Conservation (phyloP, 306 rosid species). For the Aeschynomene evenia region DNA sequence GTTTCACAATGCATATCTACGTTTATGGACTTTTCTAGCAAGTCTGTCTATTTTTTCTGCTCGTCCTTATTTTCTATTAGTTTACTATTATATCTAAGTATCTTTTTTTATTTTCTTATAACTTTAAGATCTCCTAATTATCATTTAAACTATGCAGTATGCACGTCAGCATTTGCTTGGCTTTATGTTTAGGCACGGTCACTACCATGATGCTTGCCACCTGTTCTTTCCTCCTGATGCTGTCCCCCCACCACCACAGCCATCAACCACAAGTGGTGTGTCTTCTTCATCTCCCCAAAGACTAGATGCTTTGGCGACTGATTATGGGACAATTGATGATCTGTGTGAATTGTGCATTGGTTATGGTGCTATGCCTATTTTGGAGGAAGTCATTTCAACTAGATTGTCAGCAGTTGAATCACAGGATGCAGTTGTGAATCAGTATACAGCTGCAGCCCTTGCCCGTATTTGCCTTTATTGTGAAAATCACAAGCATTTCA, state of each 20-base stretch:
- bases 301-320: conserved; percentile 76
- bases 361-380: conserved; percentile 76
- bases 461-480: conserved; percentile 83
- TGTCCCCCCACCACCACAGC: conserved; percentile 73
- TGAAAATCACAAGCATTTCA: conserved; percentile 87
- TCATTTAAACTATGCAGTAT: conserved; percentile 59
- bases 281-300: conserved; percentile 93
- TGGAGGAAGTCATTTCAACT: conserved; percentile 88
- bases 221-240: conserved; percentile 80
- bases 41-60: not conserved
- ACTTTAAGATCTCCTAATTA: conserved; percentile 22
- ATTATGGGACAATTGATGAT: conserved; percentile 92
- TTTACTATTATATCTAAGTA: not conserved
- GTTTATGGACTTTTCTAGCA: not conserved
- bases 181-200: conserved; percentile 92
- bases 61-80: not conserved
- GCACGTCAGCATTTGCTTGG: conserved; percentile 89
- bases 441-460: conserved; percentile 69
- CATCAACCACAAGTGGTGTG: conserved; percentile 54
- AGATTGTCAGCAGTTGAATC: conserved; percentile 62
- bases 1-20: conserved; percentile 9
- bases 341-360: conserved; percentile 81
- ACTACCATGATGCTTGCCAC: conserved; percentile 79
- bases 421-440: conserved; percentile 55
- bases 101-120: conserved; percentile 18